Evolutionary conservation across 176 grass and related monocot species (phyloP), one percentile per base, ranked within the genome.

Genomic region (Musa troglodytarum): DNA sequence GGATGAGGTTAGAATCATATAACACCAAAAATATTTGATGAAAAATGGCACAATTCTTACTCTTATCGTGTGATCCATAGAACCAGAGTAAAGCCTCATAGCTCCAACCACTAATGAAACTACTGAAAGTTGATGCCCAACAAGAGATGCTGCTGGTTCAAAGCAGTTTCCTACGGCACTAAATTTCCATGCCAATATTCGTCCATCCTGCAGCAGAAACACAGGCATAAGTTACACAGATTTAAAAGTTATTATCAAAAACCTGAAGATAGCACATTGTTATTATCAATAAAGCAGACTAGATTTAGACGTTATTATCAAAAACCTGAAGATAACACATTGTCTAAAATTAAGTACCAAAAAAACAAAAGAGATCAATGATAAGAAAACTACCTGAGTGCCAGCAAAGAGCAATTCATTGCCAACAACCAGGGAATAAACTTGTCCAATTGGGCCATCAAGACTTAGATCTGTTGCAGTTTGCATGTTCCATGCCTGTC

Each of bases 1-100:
- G 57, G n/a, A 61, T 17, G 16, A 61, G 1, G 57, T 16, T 17
- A n/a, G 3, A 61, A 17, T 61, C n/a, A 20, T 61, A 61, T 20
- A 61, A 61, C 57, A 68, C 14, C 67, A 67, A 54, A 19, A 6
- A 23, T 25, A 75, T 79, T 54, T 23, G 4, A 6, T 43, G 34
- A 43, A 43, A 63, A 69, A 55, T 65, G 20, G 43, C 50, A 61
- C 17, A 19, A 70, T 12, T 53, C 80, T 86, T 89, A 99, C 96
- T 92, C 79, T 92, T 62, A 99, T 92, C 14, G 84, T 95, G 65
- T 92, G 78, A 85, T 99, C 96, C 91, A 99, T 99, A 11, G 96
- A 99, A 79, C 83, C 85, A 69, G 96, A 99, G 79, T 95, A 99
- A 65, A 99, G 91, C 80, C 78, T 89, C 64, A 71, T 59, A 34